phyloP scores from a whole-genome alignment of 2,329 filamentous ascomycete genomes.

The Xylariaceae sp. region DNA sequence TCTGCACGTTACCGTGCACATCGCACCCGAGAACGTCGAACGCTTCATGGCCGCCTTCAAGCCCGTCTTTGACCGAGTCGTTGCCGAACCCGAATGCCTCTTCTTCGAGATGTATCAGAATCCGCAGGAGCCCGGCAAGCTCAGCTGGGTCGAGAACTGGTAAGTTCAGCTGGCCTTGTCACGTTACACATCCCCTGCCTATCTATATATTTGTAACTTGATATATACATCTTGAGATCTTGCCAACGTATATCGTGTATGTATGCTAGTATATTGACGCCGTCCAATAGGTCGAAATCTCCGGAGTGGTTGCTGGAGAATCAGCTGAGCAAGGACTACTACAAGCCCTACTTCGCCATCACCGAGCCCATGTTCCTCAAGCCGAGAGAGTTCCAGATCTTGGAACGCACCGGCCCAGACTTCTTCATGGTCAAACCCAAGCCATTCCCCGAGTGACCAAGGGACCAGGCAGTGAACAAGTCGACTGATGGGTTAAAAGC shows the following conservation, averaged over 20 bases:
- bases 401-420: slow-evolving; percentile 22
- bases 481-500: too few relatives aligned
- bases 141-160: slow-evolving; percentile 41
- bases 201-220: too few relatives aligned
- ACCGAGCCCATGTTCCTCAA: slow-evolving; percentile 39
- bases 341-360: slow-evolving; percentile 35
- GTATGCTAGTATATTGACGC: neutral
- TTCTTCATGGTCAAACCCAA: slow-evolving; percentile 24
- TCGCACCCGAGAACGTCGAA: slow-evolving; percentile 24
- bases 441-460: slow-evolving; percentile 7
- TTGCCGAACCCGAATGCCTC: slow-evolving; percentile 39
- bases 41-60: slow-evolving; percentile 31
- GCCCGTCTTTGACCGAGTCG: slow-evolving; percentile 36
- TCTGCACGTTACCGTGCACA: slow-evolving; percentile 26
- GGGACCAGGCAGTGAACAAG: neutral
- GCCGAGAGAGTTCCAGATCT: slow-evolving; percentile 32
- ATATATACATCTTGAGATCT: too few relatives aligned
- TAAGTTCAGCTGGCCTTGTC: slow-evolving; percentile 10
- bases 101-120: slow-evolving; percentile 42
- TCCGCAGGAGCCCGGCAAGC: slow-evolving; percentile 33
- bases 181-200: too few relatives aligned
- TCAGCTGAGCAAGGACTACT: slow-evolving; percentile 39
- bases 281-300: slow-evolving; percentile 17
- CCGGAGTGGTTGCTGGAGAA: slow-evolving; percentile 30
- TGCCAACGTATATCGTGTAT: neutral